Evolutionary conservation across 2,329 filamentous ascomycete genomes (phyloP), one percentile per base, ranked within the genome.

Genomic region (Pseudogymnoascus destructans): DNA sequence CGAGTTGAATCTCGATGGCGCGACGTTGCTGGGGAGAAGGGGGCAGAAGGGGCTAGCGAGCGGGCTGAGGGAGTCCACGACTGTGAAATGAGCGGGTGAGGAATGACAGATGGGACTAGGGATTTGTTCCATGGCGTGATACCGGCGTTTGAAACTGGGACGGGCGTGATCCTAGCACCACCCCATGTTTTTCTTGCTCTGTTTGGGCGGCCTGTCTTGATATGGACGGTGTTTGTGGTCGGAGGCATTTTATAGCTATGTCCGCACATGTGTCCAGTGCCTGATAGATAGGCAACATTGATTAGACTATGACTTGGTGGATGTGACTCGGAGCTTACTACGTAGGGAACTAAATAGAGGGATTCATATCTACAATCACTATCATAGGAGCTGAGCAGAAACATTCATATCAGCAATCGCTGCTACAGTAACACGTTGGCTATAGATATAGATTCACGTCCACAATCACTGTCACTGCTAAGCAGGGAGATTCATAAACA

Each of bases 1-100:
- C 64, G 93, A 98, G 72, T 79, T 98, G 52, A 96, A 84, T 68
- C 75, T 98, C 35, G 89, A 95, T 63, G 93, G 93, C 59, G 88
- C 93, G 1, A 97, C 91, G 1, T 73, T 98, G 57, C 75, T 98
- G 3, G 91, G 91, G 30, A 82, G 91, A 65, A 74, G 82, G 60
- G 76, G 75, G 19, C 75, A 78, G 65, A 81, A 83, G 65, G 70
- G 27, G 13, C 62, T 52, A 19, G 65, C 66, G 6, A 70, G 67
- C 59, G 58, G 58, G 1, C 55, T 70, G 21, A 59, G 68, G 36
- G 65, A 69, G 58, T 61, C 63, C 6, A 63, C 61, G 1, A 52
- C 61, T 25, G 63, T 62, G 11, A 55, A 67, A 35, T 65, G 65
- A 66, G 65, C 63, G 1, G 63, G 63, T 59, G 61, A 49, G 23